These are phyloP conservation scores for Calonectria leucothoes DNA, from an alignment of 2,329 filamentous ascomycete genomes.

Conservation along the genomic window DNA sequence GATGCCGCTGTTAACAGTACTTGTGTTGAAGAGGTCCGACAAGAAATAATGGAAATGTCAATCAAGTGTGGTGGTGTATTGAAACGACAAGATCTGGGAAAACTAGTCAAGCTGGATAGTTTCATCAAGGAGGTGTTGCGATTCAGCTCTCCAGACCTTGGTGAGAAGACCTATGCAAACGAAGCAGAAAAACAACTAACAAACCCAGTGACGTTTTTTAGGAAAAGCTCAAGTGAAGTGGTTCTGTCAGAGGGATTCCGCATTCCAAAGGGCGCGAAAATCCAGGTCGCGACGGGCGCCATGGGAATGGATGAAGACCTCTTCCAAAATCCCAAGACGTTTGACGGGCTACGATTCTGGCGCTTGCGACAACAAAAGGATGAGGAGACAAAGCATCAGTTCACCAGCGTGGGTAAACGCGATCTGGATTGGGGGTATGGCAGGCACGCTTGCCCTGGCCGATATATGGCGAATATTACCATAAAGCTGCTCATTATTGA, in stretches of 20 bases:
- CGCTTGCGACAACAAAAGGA: neutral
- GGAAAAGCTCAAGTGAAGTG: neutral
- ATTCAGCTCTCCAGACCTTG: neutral
- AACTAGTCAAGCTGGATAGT: neutral
- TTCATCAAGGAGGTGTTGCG: neutral
- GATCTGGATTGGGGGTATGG: neutral
- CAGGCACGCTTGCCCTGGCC: neutral
- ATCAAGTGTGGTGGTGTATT: neutral
- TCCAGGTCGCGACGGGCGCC: neutral
- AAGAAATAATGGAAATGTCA: neutral
- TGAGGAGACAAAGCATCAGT: neutral
- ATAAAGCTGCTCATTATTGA: neutral
- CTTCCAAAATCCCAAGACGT: neutral
- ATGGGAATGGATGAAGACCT: neutral
- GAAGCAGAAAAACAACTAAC: neutral
- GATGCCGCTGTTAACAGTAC: neutral
- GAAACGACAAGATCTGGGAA: neutral
- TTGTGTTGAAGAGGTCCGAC: neutral
- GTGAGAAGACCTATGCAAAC: neutral
- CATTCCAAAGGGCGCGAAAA: neutral
- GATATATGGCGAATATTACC: neutral
- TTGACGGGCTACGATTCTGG: neutral
- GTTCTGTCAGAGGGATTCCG: neutral
- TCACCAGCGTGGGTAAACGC: neutral
- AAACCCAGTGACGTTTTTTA: neutral